Conservation (phyloP, 257 asterid species). For the Cruciata laevipes region DNA sequence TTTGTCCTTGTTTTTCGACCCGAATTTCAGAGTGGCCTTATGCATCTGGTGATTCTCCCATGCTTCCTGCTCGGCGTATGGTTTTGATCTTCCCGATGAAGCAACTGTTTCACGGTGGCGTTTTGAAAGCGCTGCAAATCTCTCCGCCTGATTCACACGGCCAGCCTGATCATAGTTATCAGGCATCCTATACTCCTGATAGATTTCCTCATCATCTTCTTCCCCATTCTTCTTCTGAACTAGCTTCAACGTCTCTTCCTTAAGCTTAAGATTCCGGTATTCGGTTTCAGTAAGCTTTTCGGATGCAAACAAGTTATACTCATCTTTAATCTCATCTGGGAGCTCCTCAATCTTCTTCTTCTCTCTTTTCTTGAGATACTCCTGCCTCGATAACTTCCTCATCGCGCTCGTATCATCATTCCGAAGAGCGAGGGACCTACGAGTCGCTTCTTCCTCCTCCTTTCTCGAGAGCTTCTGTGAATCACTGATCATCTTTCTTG, state of each 20-base stretch:
- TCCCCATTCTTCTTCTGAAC: not conserved
- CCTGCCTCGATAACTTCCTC: not conserved
- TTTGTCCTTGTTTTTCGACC: not conserved
- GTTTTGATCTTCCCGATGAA: not conserved
- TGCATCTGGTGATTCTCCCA: not conserved
- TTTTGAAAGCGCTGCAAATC: not conserved
- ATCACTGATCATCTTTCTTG: not conserved
- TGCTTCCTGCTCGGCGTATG: not conserved
- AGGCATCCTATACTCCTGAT: not conserved
- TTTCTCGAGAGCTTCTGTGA: not conserved
- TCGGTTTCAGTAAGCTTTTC: not conserved
- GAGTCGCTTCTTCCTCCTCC: not conserved
- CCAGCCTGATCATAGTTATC: not conserved
- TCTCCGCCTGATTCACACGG: not conserved
- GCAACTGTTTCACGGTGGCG: not conserved
- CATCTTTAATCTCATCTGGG: not conserved
- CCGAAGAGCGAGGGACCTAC: not conserved
- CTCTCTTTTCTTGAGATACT: not conserved
- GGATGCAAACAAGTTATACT: not conserved
- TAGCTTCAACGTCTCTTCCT: not conserved
- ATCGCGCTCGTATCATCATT: not conserved
- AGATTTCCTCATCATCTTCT: not conserved
- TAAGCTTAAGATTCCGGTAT: not conserved
- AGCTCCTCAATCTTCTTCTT: not conserved
- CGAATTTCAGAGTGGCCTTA: not conserved